A percentile compares a stretch with the other conserved stretches of the same genome.
Conservation (phyloP, 768 basidiomycete genomes). For the Mycena polygramma region DNA sequence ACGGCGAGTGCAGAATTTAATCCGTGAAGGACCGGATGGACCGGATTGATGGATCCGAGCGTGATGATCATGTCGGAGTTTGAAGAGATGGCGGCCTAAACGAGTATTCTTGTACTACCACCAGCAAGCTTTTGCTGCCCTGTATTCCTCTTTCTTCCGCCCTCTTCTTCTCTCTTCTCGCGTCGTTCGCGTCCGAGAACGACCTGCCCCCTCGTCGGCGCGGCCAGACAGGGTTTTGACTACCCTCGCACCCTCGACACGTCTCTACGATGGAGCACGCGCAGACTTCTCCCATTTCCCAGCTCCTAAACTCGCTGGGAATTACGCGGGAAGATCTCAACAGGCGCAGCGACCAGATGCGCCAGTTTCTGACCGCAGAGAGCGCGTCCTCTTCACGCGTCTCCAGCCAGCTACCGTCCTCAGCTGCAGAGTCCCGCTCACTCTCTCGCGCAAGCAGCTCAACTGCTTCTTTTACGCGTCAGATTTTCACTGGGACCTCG, state of each 20-base stretch:
- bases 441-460: conserved; percentile 53
- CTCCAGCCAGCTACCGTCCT: conserved; percentile 52
- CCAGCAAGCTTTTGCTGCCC: not conserved
- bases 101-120: conserved; percentile 17
- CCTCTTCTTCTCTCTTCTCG: conserved; percentile 18
- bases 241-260: conserved; percentile 21
- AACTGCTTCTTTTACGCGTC: conserved; percentile 55
- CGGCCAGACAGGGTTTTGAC: conserved; percentile 9
- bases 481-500: conserved; percentile 60
- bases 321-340: conserved; percentile 83
- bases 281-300: conserved; percentile 76
- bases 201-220: conserved; percentile 1
- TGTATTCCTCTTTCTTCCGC: not conserved
- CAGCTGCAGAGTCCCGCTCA: conserved; percentile 50
- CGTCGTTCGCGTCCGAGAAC: conserved; percentile 17
- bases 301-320: conserved; percentile 77
- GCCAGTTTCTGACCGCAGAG: conserved; percentile 77
- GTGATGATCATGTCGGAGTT: conserved; percentile 13
- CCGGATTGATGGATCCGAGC: too few relatives aligned
- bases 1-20: conserved; percentile 31
- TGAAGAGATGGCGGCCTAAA: not conserved
- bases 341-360: conserved; percentile 84
- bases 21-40: conserved; percentile 10
- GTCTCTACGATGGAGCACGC: conserved; percentile 52
- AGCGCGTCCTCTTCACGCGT: conserved; percentile 61